Conservation (phyloP, 306 rosid species). For the Rubus idaeus region DNA sequence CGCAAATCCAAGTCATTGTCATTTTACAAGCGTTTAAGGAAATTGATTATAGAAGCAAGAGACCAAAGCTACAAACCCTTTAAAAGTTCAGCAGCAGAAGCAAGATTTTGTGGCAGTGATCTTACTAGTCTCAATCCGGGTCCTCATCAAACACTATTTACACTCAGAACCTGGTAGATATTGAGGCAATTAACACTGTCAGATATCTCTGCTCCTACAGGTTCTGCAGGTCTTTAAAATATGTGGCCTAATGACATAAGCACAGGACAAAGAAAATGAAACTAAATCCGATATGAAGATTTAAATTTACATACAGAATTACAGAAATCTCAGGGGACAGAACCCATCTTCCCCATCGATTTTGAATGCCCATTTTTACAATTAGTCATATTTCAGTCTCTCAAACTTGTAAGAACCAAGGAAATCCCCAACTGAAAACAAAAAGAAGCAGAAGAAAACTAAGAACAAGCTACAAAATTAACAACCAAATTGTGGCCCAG, state of each 20-base stretch:
- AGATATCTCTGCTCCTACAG: not conserved
- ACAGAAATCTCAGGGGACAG: conserved; percentile 43
- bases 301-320: conserved; percentile 59
- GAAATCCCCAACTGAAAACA: conserved; percentile 27
- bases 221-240: not conserved
- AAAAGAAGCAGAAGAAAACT: conserved; percentile 21
- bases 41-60: not conserved
- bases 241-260: not conserved
- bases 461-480: conserved; percentile 32
- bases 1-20: conserved; percentile 7
- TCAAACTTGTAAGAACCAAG: conserved; percentile 41
- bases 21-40: not conserved
- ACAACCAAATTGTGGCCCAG: conserved; percentile 21
- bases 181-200: conserved; percentile 27
- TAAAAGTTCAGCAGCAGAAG: not conserved
- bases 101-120: not conserved
- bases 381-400: conserved; percentile 41
- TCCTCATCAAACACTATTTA: conserved; percentile 15
- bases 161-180: conserved; percentile 18
- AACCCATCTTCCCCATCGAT: conserved; percentile 31
- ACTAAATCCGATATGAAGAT: conserved; percentile 28
- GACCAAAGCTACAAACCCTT: not conserved
- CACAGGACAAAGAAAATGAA: conserved; percentile 1
- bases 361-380: conserved; percentile 43
- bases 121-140: not conserved